phyloP scores from a whole-genome alignment of 2,329 filamentous ascomycete species.

The Botrytis elliptica region DNA sequence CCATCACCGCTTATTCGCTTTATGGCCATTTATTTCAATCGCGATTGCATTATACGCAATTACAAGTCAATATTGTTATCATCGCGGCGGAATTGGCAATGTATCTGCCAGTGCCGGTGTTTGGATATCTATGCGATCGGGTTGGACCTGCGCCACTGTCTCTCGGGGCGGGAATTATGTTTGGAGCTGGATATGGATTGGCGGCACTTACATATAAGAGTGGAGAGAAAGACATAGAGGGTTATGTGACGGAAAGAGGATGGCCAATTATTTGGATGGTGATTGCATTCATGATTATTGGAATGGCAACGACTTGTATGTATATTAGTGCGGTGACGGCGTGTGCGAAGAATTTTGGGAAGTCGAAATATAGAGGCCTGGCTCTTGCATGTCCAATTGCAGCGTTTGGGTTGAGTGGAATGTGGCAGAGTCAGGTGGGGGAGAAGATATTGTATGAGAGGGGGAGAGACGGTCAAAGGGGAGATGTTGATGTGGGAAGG shows the following conservation, averaged over 20 bases:
- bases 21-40: slow-evolving; percentile 90
- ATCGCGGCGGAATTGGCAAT: slow-evolving; percentile 84
- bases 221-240: slow-evolving; percentile 47
- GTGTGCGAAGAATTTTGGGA: slow-evolving; percentile 96
- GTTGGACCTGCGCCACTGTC: slow-evolving; percentile 77
- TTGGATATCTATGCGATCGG: slow-evolving; percentile 90
- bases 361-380: slow-evolving; percentile 81
- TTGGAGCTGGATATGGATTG: slow-evolving; percentile 77
- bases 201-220: slow-evolving; percentile 74
- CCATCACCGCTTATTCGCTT: slow-evolving; percentile 88
- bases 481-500: slow-evolving; percentile 71
- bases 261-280: slow-evolving; percentile 84
- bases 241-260: slow-evolving; percentile 46
- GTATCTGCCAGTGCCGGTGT: slow-evolving; percentile 87
- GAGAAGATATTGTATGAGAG: slow-evolving; percentile 73
- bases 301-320: slow-evolving; percentile 81
- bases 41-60: slow-evolving; percentile 81
- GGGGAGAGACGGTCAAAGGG: slow-evolving; percentile 59
- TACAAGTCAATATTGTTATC: slow-evolving; percentile 87
- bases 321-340: slow-evolving; percentile 91
- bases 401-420: slow-evolving; percentile 86
- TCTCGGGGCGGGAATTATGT: slow-evolving; percentile 68
- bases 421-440: slow-evolving; percentile 92
- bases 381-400: slow-evolving; percentile 90
- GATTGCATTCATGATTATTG: slow-evolving; percentile 77